A percentile compares a stretch with the other conserved stretches of the same genome.
Evolutionary conservation across 495 filamentous ascomycete genomes (phyloP).

Genomic region (Acidomyces sp.): DNA sequence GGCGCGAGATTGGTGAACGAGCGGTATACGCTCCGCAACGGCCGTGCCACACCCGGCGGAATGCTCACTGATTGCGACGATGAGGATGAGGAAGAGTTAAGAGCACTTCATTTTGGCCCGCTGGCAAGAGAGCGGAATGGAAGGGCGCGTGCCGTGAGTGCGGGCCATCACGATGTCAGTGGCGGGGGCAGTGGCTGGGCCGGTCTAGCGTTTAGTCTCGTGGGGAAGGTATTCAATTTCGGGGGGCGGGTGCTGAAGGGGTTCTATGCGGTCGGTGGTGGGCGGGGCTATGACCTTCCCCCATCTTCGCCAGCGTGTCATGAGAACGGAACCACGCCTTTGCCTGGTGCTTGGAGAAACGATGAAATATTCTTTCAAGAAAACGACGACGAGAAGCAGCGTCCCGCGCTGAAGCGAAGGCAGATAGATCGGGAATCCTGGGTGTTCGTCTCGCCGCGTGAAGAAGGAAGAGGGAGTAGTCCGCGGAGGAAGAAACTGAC

Average conservation of each 20-base stretch:
- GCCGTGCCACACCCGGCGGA: conserved; percentile 45
- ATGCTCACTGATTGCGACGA: conserved; percentile 26
- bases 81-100: background rate
- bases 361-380: conserved; percentile 23
- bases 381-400: conserved; percentile 17
- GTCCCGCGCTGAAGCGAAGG: conserved; percentile 38
- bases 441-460: conserved; percentile 64
- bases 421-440: conserved; percentile 45
- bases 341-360: conserved; percentile 35
- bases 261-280: conserved; percentile 76
- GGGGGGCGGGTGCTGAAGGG: conserved; percentile 67
- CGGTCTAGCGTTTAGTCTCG: conserved; percentile 38
- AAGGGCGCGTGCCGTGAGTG: conserved; percentile 10
- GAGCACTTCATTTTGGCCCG: conserved; percentile 8
- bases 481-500: conserved; percentile 17
- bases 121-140: conserved; percentile 20
- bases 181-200: conserved; percentile 26
- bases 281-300: too few species aligned
- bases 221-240: conserved; percentile 68
- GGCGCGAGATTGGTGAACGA: conserved; percentile 41
- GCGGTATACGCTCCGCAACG: conserved; percentile 47
- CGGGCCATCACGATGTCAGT: conserved; percentile 3
- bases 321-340: too few species aligned
- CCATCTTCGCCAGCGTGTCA: background rate
- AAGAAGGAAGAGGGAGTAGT: too few species aligned